Evolutionary conservation across 495 filamentous ascomycete genomes (phyloP).

Genomic region (Saxophila tyrrhenica): DNA sequence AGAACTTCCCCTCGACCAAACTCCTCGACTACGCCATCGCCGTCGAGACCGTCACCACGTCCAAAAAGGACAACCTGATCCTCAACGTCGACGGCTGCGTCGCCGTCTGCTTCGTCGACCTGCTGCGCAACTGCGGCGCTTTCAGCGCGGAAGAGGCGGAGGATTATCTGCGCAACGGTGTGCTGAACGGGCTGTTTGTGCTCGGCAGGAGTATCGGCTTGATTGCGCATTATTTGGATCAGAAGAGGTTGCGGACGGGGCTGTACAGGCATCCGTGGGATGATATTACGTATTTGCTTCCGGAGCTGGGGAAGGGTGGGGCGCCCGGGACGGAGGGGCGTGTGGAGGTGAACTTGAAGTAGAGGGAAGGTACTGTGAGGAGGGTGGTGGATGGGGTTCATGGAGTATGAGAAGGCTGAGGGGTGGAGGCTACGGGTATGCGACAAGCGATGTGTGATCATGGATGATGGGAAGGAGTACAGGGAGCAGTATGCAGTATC

Average conservation of each 20-base stretch:
- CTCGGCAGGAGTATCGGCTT: conserved; percentile 92
- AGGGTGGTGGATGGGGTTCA: too few species aligned
- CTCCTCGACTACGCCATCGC: conserved; percentile 97
- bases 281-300: conserved; percentile 84
- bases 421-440: too few species aligned
- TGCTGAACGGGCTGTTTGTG: conserved; percentile 98
- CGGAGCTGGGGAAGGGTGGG: conserved; percentile 55
- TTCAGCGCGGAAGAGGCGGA: conserved; percentile 76
- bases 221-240: conserved; percentile 98
- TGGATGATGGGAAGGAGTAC: too few species aligned
- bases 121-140: conserved; percentile 94
- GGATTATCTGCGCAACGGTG: conserved; percentile 85
- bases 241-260: conserved; percentile 96
- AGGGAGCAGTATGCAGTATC: too few species aligned
- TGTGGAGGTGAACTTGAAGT: conserved; percentile 67
- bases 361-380: too few species aligned
- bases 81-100: conserved; percentile 97
- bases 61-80: conserved; percentile 99
- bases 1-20: conserved; percentile 93
- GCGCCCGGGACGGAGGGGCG: conserved; percentile 72
- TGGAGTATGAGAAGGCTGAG: too few species aligned
- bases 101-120: conserved; percentile 96
- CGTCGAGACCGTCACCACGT: conserved; percentile 94
- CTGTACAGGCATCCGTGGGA: conserved; percentile 65
- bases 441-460: too few species aligned